Base-by-base conservation (phyloP, 192 early-diverging fungal species). In the Irineochytrium annulatum region DNA sequence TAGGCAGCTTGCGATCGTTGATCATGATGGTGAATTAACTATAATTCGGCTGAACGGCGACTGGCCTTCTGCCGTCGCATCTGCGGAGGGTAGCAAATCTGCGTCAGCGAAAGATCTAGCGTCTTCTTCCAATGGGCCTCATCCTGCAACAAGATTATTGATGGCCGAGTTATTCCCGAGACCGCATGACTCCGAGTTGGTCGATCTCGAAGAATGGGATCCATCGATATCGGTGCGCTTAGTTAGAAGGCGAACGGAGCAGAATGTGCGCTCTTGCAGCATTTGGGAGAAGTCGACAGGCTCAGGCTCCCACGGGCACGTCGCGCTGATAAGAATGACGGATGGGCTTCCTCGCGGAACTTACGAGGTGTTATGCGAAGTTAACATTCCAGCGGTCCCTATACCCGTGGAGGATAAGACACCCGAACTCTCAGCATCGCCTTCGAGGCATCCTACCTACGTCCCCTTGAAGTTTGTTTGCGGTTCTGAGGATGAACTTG, bases 321-420 rank as follows among this genome's bases (percentile, higher is more conserved):
- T 67, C 60, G 65, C 43, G 3, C 43, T 67, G 29, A 60, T 67
- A 41, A 56, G 65, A 8, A 33, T 67, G 32, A 60, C 26, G 20
- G 57, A 60, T 33, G 65, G 57, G 5, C 44, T 67, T 13, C 65
- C 65, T 14, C 56, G 65, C 30, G 65, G 65, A 11, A 30, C 55
- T 32, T 67, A 60, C 39, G 65, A 67, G 28, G 65, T 67, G 52
- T 46, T 67, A 19, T 67, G 65, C 32, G 59, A 67, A 22, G 65
- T 67, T 35, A 57, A 67, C 19, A 43, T 67, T 30, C 63, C 63
- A 28, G 63, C 63, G 34, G 13, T 49, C 13, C 13, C 11, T 49
- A 22, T 49, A 24, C 46, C 28, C 6, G 28, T 19, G 6, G 65
- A 52, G 19, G 57, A 37, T 17, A 57, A 67, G 34, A 49, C 11